A percentile compares a stretch with the other conserved stretches of the same genome.
These are phyloP conservation scores for Xerocomellus dryophilus DNA, from an alignment of 768 basidiomycete genomes.

Conservation along the genomic window DNA sequence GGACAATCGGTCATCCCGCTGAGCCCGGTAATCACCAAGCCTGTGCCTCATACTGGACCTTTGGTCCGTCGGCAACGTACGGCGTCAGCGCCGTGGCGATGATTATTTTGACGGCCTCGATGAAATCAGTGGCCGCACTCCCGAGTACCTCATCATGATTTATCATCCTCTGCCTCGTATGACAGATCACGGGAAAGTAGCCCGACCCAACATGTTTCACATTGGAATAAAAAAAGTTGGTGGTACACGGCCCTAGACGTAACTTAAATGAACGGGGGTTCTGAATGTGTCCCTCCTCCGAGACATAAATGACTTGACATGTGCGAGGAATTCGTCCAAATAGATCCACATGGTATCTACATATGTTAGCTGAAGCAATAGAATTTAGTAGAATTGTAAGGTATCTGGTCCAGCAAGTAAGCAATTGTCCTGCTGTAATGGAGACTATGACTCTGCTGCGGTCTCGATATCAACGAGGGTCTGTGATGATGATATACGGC, in stretches of 20 bases:
- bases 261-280: background rate
- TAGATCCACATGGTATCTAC: slow-evolving; percentile 20
- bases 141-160: slow-evolving; percentile 11
- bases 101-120: slow-evolving; percentile 53
- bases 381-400: slow-evolving; percentile 26
- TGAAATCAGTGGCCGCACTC: slow-evolving; percentile 45
- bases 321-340: slow-evolving; percentile 10
- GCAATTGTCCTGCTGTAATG: slow-evolving; percentile 5
- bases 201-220: background rate
- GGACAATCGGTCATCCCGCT: slow-evolving; percentile 1
- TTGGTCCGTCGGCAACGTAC: slow-evolving; percentile 80
- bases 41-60: slow-evolving; percentile 85
- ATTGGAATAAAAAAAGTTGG: slow-evolving; percentile 1
- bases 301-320: slow-evolving; percentile 12
- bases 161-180: slow-evolving; percentile 1
- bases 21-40: slow-evolving; percentile 42
- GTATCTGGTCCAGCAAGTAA: slow-evolving; percentile 19
- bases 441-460: slow-evolving; percentile 20
- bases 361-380: slow-evolving; percentile 33
- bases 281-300: background rate
- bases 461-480: slow-evolving; percentile 30
- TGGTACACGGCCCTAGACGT: slow-evolving; percentile 1
- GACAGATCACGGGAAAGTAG: background rate
- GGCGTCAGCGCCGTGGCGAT: slow-evolving; percentile 60
- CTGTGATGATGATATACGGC: slow-evolving; percentile 27